Evolutionary conservation across 495 filamentous ascomycete genomes (phyloP).

Genomic region (Neurospora terricola): DNA sequence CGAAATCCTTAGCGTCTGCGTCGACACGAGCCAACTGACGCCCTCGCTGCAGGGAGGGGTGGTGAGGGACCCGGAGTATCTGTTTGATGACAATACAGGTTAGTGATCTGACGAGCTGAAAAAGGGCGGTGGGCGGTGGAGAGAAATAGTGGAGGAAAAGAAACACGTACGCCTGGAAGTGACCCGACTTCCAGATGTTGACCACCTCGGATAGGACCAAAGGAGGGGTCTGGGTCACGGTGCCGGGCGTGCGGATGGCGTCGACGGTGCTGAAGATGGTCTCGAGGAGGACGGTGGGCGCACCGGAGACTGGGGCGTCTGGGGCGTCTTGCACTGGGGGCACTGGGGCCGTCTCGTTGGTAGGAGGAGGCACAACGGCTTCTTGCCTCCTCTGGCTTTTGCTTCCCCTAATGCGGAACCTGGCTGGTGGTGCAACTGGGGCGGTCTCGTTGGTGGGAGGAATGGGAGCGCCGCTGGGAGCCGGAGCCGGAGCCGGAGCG

Average conservation of each 20-base stretch:
- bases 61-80: conserved; percentile 54
- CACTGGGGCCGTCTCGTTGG: background rate
- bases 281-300: conserved; percentile 41
- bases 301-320: conserved; percentile 6
- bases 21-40: conserved; percentile 47
- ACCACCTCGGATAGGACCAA: conserved; percentile 48
- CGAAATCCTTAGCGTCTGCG: conserved; percentile 40
- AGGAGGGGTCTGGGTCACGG: conserved; percentile 40
- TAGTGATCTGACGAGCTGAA: background rate
- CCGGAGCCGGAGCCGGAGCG: conserved; percentile 6
- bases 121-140: background rate
- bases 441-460: background rate
- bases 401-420: background rate
- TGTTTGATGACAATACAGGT: background rate
- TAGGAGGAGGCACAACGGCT: background rate
- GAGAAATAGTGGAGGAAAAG: background rate
- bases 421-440: background rate
- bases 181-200: conserved; percentile 35
- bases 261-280: conserved; percentile 41
- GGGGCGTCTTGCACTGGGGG: conserved; percentile 5
- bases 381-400: background rate
- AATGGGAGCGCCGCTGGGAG: conserved; percentile 8
- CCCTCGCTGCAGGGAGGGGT: conserved; percentile 60
- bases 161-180: conserved; percentile 29
- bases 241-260: conserved; percentile 45